Conservation (phyloP, 176 grass and related monocot species). For the Eleusine coracana region DNA sequence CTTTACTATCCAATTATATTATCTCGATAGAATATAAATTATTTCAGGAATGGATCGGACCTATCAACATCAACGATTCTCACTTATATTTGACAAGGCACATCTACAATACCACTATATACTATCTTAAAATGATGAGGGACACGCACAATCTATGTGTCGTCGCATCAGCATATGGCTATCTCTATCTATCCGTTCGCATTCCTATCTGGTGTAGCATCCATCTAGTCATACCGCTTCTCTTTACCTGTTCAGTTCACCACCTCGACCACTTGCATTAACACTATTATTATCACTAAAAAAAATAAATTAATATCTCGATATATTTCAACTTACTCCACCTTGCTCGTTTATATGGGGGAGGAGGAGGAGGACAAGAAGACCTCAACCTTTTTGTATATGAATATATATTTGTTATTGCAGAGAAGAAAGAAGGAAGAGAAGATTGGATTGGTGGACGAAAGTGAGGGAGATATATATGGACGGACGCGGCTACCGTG, state of each 20-base stretch:
- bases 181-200: background rate
- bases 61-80: too few species aligned
- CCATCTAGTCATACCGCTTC: background rate
- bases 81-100: too few species aligned
- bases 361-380: too few species aligned
- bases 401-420: too few species aligned
- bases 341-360: too few species aligned
- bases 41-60: background rate
- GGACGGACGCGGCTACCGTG: background rate
- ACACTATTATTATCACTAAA: background rate
- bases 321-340: too few species aligned
- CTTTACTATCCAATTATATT: too few species aligned
- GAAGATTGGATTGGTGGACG: background rate
- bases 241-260: background rate
- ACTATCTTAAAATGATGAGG: too few species aligned
- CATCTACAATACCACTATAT: too few species aligned
- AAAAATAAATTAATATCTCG: too few species aligned
- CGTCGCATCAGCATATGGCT: conserved; percentile 28
- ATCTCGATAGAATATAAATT: background rate
- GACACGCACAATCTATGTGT: background rate
- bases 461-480: background rate
- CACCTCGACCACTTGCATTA: background rate
- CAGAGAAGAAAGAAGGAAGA: background rate
- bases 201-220: background rate
- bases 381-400: too few species aligned